phyloP scores from a whole-genome alignment of 805 yeast genomes.

The Yamadazyma endophytica region DNA sequence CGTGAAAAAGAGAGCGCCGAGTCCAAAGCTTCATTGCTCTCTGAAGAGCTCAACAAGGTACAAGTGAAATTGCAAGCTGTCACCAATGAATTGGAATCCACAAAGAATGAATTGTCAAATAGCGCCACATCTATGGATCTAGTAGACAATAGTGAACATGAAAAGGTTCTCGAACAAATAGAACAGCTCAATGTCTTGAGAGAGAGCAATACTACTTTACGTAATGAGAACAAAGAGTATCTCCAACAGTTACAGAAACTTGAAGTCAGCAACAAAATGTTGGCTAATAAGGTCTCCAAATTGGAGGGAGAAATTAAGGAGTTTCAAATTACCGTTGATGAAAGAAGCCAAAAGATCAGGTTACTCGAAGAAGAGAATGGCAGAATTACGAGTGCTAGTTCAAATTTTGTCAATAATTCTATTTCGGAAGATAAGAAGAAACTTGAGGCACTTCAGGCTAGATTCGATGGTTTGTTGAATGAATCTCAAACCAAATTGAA shows the following conservation, averaged over 20 bases:
- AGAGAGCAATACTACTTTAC: conserved; percentile 63
- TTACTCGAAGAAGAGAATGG: conserved; percentile 50
- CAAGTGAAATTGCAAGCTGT: conserved; percentile 43
- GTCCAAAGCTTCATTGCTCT: conserved; percentile 37
- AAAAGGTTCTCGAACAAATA: conserved; percentile 47
- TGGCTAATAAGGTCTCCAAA: conserved; percentile 39
- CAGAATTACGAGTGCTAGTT: conserved; percentile 54
- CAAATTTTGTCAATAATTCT: conserved; percentile 13
- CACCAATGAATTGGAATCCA: conserved; percentile 47
- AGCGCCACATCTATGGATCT: conserved; percentile 16
- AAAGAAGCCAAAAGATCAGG: conserved; percentile 47
- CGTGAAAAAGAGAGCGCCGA: conserved; percentile 72
- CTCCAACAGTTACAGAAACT: conserved; percentile 25
- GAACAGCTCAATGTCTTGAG: conserved; percentile 60
- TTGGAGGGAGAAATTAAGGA: conserved; percentile 35
- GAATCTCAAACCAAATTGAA: conserved; percentile 23
- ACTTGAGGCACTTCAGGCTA: conserved; percentile 23
- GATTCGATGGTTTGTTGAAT: conserved; percentile 25
- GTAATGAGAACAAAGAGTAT: conserved; percentile 42
- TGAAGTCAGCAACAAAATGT: conserved; percentile 31
- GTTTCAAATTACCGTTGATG: conserved; percentile 27
- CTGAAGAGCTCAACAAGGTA: conserved; percentile 52
- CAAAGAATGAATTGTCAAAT: conserved; percentile 43
- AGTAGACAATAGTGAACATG: conserved; percentile 38
- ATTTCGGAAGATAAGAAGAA: conserved; percentile 15